phyloP scores from a whole-genome alignment of 371 early-diverging fungal genomes.

The Mucor lusitanicus region DNA sequence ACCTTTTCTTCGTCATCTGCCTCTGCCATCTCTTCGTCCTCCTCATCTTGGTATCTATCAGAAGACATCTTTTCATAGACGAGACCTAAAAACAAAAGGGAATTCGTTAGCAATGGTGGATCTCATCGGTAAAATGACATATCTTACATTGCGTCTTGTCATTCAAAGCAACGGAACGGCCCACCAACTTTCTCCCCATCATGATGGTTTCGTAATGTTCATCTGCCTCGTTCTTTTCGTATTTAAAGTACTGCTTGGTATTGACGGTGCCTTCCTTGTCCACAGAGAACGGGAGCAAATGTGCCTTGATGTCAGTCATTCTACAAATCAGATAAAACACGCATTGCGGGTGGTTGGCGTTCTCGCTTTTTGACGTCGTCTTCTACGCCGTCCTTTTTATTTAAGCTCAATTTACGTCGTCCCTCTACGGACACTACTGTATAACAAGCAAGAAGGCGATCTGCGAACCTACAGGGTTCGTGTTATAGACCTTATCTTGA shows the following conservation, averaged over 20 bases:
- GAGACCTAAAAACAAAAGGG: neutral
- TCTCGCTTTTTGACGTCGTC: neutral
- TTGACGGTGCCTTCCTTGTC: constrained; percentile 21
- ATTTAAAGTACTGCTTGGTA: constrained; percentile 15
- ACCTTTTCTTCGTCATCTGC: neutral
- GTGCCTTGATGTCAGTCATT: constrained; percentile 17
- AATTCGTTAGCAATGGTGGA: neutral
- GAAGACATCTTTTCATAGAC: neutral
- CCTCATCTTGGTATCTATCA: constrained; percentile 8
- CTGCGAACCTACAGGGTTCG: no score
- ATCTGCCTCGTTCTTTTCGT: constrained; percentile 4
- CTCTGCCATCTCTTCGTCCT: constrained; percentile 2
- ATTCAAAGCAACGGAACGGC: constrained; percentile 4
- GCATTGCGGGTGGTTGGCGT: neutral
- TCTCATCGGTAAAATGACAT: neutral
- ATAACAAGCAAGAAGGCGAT: no score
- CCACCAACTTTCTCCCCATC: constrained; percentile 20
- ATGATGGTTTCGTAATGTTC: constrained; percentile 14
- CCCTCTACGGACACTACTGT: no score
- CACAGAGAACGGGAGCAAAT: constrained; percentile 26
- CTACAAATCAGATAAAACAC: neutral
- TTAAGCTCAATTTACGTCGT: no score
- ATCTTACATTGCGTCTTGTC: constrained; percentile 1
- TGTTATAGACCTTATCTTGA: no score
- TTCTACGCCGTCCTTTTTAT: no score